These are phyloP conservation scores for Hyphodiscus hymeniophilus DNA, from an alignment of 495 filamentous ascomycete species.

Conservation along the genomic window DNA sequence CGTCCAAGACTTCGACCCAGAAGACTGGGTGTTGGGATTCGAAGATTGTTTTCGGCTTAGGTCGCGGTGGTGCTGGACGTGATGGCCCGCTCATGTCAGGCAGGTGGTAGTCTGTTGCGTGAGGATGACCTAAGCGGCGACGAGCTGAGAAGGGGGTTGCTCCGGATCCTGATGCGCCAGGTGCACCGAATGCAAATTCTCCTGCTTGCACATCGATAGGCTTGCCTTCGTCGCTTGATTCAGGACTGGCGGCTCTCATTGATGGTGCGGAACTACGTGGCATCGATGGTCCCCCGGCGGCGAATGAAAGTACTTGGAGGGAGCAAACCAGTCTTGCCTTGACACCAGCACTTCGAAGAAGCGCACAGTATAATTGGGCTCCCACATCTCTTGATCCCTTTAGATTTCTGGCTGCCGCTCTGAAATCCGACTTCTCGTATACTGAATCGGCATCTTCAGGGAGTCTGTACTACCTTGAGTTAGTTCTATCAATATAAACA, in stretches of 20 bases:
- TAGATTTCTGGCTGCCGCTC: conserved; percentile 51
- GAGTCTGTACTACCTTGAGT: conserved; percentile 34
- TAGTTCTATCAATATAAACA: conserved; percentile 17
- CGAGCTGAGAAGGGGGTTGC: conserved; percentile 6
- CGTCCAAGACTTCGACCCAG: conserved; percentile 89
- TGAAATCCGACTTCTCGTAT: conserved; percentile 62
- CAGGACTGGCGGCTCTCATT: conserved; percentile 37
- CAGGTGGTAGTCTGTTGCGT: conserved; percentile 21
- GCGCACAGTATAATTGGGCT: conserved; percentile 80
- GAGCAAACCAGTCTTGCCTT: conserved; percentile 89
- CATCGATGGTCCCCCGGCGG: conserved; percentile 33
- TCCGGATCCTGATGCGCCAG: not conserved
- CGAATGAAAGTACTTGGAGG: conserved; percentile 73
- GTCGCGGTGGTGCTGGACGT: conserved; percentile 20
- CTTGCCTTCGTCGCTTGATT: conserved; percentile 24
- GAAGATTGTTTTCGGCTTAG: conserved; percentile 32
- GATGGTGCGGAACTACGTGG: conserved; percentile 28
- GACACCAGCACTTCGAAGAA: conserved; percentile 70
- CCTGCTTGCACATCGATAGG: conserved; percentile 5
- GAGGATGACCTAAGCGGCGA: conserved; percentile 21
- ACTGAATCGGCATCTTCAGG: conserved; percentile 44
- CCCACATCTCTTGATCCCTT: conserved; percentile 82
- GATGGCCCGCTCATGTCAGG: conserved; percentile 18
- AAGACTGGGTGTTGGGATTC: conserved; percentile 75
- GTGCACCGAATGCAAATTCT: not conserved